phyloP scores from a whole-genome alignment of 305 asterid genomes.

The Caryopteris hybrid region DNA sequence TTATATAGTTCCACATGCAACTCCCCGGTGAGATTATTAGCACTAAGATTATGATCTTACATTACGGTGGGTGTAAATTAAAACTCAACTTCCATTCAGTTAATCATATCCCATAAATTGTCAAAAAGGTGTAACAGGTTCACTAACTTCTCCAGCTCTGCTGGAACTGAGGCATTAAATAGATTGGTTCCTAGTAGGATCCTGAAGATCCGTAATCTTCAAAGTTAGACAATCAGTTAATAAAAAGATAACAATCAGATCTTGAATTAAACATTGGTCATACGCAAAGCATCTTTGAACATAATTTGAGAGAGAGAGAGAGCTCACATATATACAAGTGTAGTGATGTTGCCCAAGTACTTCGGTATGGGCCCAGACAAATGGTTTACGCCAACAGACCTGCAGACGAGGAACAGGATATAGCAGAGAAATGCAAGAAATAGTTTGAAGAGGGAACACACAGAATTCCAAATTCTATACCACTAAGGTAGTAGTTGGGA shows the following conservation, averaged over 20 bases:
- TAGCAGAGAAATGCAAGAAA: neutral
- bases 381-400: slow-evolving; percentile 40
- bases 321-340: slow-evolving; percentile 40
- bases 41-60: slow-evolving; percentile 19
- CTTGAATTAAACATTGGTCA: neutral
- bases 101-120: neutral
- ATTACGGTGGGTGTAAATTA: neutral
- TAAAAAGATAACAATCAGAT: neutral
- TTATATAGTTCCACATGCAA: slow-evolving; percentile 42
- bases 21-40: slow-evolving; percentile 45
- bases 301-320: neutral
- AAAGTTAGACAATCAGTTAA: neutral
- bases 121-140: slow-evolving; percentile 33
- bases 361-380: slow-evolving; percentile 56
- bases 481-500: slow-evolving; percentile 53
- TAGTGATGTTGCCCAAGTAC: slow-evolving; percentile 50
- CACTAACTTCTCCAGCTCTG: slow-evolving; percentile 47
- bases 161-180: slow-evolving; percentile 47
- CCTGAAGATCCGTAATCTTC: slow-evolving; percentile 31
- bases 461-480: slow-evolving; percentile 28
- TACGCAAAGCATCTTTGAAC: neutral
- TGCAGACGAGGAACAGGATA: slow-evolving; percentile 15
- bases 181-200: slow-evolving; percentile 43
- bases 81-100: slow-evolving; percentile 4
- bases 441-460: neutral